Conservation (phyloP, 2,329 filamentous ascomycete species). For the Podosphaera aphanis region DNA sequence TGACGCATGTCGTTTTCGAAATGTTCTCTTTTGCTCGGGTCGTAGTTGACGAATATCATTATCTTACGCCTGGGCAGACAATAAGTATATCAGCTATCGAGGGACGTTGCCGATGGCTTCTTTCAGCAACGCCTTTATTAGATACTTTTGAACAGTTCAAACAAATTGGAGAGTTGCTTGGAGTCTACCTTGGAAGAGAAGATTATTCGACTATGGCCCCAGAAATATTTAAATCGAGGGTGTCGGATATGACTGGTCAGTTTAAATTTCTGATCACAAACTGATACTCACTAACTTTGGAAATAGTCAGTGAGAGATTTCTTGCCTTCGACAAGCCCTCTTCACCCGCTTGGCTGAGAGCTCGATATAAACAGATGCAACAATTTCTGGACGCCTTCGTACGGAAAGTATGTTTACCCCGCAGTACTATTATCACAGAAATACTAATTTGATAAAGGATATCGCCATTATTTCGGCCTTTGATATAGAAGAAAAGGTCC, state of each 20-base stretch:
- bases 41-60: conserved; percentile 42
- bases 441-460: conserved; percentile 15
- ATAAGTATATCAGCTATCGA: background rate
- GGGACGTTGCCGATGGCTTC: conserved; percentile 22
- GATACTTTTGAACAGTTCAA: conserved; percentile 35
- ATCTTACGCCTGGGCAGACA: conserved; percentile 19
- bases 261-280: background rate
- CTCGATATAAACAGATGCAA: conserved; percentile 28
- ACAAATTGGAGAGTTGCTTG: conserved; percentile 30
- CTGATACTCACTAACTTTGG: background rate
- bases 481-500: conserved; percentile 20
- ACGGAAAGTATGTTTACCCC: conserved; percentile 10
- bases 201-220: conserved; percentile 22
- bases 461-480: conserved; percentile 22
- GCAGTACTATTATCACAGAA: background rate
- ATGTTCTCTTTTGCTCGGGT: conserved; percentile 36
- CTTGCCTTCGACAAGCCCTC: conserved; percentile 24
- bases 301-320: conserved; percentile 28
- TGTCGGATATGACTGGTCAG: conserved; percentile 21
- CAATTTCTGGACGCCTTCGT: conserved; percentile 25
- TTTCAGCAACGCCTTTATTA: conserved; percentile 38
- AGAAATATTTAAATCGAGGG: conserved; percentile 21
- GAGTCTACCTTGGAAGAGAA: conserved; percentile 29
- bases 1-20: conserved; percentile 20
- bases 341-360: conserved; percentile 27